phyloP scores from a whole-genome alignment of 495 filamentous ascomycete genomes.

The Talaromyces trachyspermus region DNA sequence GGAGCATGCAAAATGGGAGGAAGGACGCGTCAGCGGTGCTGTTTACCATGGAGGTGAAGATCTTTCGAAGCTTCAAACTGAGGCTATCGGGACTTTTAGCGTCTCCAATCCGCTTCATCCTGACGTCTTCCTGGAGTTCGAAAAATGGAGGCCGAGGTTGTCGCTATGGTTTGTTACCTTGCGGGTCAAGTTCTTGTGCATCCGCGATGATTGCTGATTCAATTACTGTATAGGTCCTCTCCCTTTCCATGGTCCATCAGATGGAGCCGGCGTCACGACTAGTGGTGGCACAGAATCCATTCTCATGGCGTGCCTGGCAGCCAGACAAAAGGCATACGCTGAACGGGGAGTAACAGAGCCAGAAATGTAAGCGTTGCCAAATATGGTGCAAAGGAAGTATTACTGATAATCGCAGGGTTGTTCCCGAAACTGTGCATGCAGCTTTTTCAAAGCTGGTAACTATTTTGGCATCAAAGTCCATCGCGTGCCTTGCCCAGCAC shows the following conservation, averaged over 20 bases:
- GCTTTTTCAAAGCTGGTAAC: slow-evolving; percentile 90
- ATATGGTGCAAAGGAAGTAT: background rate
- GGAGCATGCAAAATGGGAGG: slow-evolving; percentile 95
- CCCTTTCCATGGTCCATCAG: slow-evolving; percentile 85
- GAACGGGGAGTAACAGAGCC: slow-evolving; percentile 88
- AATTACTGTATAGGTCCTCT: slow-evolving; percentile 48
- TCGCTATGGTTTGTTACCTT: slow-evolving; percentile 66
- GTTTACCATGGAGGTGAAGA: slow-evolving; percentile 93
- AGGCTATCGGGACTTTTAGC: slow-evolving; percentile 87
- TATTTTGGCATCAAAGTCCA: slow-evolving; percentile 97
- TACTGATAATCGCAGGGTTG: slow-evolving; percentile 51
- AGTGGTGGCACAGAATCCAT: slow-evolving; percentile 95
- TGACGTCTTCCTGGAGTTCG: slow-evolving; percentile 94
- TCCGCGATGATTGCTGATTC: background rate
- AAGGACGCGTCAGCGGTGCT: slow-evolving; percentile 87
- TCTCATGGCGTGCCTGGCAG: slow-evolving; percentile 83
- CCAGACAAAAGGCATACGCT: slow-evolving; percentile 75
- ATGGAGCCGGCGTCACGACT: slow-evolving; percentile 81
- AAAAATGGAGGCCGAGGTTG: slow-evolving; percentile 99
- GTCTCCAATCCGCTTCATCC: slow-evolving; percentile 99
- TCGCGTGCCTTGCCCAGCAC: slow-evolving; percentile 79
- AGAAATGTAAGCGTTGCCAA: slow-evolving; percentile 62
- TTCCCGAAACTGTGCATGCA: slow-evolving; percentile 89
- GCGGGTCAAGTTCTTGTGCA: background rate
- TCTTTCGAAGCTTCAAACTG: slow-evolving; percentile 75